Evolutionary conservation across 352 stramenopile genomes (phyloP), one percentile per base, ranked within the genome.

Genomic region (Phytophthora vignae): DNA sequence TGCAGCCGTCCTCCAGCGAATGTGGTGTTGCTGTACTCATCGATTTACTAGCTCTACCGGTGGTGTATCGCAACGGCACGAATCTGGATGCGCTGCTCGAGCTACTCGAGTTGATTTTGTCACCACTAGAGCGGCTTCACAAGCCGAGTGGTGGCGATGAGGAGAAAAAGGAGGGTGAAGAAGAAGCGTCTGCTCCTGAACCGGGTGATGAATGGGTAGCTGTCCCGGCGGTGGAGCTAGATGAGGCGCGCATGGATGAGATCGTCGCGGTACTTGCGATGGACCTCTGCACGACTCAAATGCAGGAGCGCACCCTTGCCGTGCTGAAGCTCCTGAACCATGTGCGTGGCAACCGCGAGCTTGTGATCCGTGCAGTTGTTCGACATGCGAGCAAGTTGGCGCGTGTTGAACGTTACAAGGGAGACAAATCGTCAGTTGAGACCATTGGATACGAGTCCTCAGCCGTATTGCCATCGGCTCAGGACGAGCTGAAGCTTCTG

Each of bases 401-500:
- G 8, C 68, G 60, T 31, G 69, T 78, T 29, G 76, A 82, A 12
- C 74, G 60, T 22, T 72, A 78, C 52, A 76, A 76, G 33, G 57
- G n/a, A 64, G 12, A 27, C 5, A 72, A 61, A 36, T 27, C 57
- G 19, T 42, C 55, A 73, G 75, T 53, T 53, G 76, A 72, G 53
- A 54, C 19, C 9, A 50, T 42, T n/a, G 56, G 44, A 25, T 93
- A 90, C 54, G 88, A 93, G 57, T 85, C 87, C 0, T 94, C 90
- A 19, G 89, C 90, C 12, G 90, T 96, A n/a, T 74, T 95, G 38
- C 82, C 76, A 12, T 91, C 81, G 2, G 85, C 86, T 11, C 91
- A 94, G 58, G 81, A 97, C 71, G 97, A 99, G 70, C 76, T 99
- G 17, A 99, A 98, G 66, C 76, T 99, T 40, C 83, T 99, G 19